Evolutionary conservation across 192 early-diverging fungal species (phyloP).

Genomic region (Blastocladiella britannica): DNA sequence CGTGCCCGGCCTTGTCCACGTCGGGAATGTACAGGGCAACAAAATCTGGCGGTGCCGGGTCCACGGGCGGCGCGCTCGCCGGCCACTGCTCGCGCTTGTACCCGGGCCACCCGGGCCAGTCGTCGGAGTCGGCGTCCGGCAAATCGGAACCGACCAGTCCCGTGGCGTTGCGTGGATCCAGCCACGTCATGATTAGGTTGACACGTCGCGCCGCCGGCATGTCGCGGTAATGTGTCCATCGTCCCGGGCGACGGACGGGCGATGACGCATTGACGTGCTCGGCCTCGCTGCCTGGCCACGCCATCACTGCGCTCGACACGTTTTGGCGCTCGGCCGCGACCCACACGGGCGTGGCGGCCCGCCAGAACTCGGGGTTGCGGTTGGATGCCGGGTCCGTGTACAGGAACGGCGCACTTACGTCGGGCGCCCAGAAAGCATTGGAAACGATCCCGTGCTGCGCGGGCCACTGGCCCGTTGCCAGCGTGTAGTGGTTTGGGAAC

Average conservation of each 20-base stretch:
- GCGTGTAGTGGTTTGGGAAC: constrained; percentile 9
- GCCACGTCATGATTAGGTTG: constrained; percentile 3
- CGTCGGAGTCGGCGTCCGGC: not conserved
- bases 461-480: constrained; percentile 6
- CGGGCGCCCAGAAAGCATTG: constrained; percentile 1
- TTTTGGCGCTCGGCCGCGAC: not conserved
- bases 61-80: constrained; percentile 2
- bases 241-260: not conserved
- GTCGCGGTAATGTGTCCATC: constrained; percentile 1
- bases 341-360: constrained; percentile 6
- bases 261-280: not conserved
- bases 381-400: constrained; percentile 1
- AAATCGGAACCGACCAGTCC: not conserved
- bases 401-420: not conserved
- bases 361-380: not conserved
- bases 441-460: constrained; percentile 6
- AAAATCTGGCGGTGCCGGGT: constrained; percentile 1
- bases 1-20: not conserved
- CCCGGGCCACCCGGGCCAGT: not conserved
- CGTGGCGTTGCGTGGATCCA: not conserved
- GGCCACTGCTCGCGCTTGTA: constrained; percentile 1
- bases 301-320: not conserved
- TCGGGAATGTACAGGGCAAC: not conserved
- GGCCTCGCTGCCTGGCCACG: constrained; percentile 2
- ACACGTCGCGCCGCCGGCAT: not conserved